phyloP scores from a whole-genome alignment of 306 rosid species.

The Cucumis melo region DNA sequence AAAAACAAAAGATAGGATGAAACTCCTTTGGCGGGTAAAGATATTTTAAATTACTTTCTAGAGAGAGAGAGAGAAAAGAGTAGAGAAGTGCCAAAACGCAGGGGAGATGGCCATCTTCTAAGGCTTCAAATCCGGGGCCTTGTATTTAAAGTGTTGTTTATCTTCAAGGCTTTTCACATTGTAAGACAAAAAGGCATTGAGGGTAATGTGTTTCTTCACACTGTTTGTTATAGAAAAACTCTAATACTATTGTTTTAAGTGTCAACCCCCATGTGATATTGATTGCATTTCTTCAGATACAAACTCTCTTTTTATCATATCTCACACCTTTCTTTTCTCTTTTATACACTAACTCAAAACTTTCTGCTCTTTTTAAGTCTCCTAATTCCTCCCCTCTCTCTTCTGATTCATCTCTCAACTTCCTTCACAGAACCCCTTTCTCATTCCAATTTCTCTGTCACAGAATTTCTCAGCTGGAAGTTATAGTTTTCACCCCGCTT shows the following conservation, averaged over 20 bases:
- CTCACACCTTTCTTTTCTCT: constrained; percentile 15
- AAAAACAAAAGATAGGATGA: background rate
- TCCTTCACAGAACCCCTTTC: background rate
- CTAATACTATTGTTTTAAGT: constrained; percentile 9
- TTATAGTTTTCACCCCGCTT: background rate
- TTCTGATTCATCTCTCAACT: background rate
- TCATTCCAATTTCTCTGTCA: background rate
- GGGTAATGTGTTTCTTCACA: constrained; percentile 23
- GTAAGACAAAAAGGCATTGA: constrained; percentile 20
- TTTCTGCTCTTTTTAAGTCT: background rate
- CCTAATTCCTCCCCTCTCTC: background rate
- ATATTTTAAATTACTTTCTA: background rate
- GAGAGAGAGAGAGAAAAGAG: background rate
- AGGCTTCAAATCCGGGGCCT: constrained; percentile 60
- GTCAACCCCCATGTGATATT: constrained; percentile 68
- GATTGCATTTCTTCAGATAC: constrained; percentile 41
- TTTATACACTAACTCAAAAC: constrained; percentile 10
- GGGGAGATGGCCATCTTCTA: constrained; percentile 28
- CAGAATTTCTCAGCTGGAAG: background rate
- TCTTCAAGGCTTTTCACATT: constrained; percentile 16
- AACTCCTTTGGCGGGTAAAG: background rate
- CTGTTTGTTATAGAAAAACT: background rate
- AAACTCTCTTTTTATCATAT: constrained; percentile 11
- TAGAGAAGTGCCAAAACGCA: constrained; percentile 42
- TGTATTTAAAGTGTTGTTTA: background rate